phyloP scores from a whole-genome alignment of 2,329 filamentous ascomycete species.

The Thyridium curvatum region DNA sequence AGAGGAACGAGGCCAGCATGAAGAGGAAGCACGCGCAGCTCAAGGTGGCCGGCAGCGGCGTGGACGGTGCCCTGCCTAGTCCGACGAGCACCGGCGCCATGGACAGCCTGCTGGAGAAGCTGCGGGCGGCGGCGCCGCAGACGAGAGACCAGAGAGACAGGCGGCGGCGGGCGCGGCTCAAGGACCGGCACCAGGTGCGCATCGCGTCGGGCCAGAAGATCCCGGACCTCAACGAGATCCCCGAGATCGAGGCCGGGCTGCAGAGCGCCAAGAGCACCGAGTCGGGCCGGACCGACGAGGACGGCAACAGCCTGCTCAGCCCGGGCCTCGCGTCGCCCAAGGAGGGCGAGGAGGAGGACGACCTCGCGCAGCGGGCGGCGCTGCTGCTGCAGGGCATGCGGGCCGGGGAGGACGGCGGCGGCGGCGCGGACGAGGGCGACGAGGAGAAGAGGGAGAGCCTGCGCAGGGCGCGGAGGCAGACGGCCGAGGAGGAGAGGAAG shows the following conservation, averaged over 20 bases:
- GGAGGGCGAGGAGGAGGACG: slow-evolving; percentile 51
- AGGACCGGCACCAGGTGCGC: slow-evolving; percentile 85
- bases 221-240: slow-evolving; percentile 62
- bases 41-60: slow-evolving; percentile 44
- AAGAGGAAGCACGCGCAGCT: slow-evolving; percentile 78
- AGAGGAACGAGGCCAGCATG: slow-evolving; percentile 85
- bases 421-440: slow-evolving; percentile 50
- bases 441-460: slow-evolving; percentile 53
- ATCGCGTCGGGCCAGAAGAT: slow-evolving; percentile 85
- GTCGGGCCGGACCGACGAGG: slow-evolving; percentile 35
- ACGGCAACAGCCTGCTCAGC: slow-evolving; percentile 44
- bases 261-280: slow-evolving; percentile 20
- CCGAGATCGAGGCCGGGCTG: slow-evolving; percentile 42
- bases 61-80: slow-evolving; percentile 46
- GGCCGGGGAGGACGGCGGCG: slow-evolving; percentile 40
- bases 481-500: slow-evolving; percentile 71
- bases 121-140: slow-evolving; percentile 87
- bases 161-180: slow-evolving; percentile 77
- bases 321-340: slow-evolving; percentile 39
- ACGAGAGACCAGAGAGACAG: slow-evolving; percentile 84
- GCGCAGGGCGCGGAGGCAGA: slow-evolving; percentile 58
- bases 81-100: slow-evolving; percentile 81
- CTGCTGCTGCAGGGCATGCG: slow-evolving; percentile 79
- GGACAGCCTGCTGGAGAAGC: slow-evolving; percentile 91
- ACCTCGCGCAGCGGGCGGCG: slow-evolving; percentile 80